Evolutionary conservation across 352 stramenopile species (phyloP).

Genomic region (Halophytophthora batemanensis): DNA sequence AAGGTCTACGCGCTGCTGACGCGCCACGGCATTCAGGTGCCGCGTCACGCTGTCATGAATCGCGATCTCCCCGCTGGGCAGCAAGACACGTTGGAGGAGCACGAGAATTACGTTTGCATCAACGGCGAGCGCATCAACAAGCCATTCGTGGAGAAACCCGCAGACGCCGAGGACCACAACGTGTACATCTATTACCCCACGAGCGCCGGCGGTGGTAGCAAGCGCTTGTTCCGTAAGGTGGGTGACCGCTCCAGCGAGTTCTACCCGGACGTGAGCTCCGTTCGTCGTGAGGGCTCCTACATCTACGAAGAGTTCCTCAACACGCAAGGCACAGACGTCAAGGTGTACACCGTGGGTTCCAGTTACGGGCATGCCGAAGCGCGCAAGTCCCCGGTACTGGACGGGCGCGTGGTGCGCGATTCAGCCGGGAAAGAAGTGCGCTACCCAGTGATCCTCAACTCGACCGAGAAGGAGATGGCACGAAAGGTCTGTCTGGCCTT

Average conservation of each 20-base stretch:
- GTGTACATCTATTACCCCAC: constrained; percentile 99
- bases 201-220: constrained; percentile 96
- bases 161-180: constrained; percentile 99
- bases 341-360: constrained; percentile 98
- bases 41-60: constrained; percentile 94
- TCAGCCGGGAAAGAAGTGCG: constrained; percentile 97
- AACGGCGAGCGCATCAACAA: constrained; percentile 98
- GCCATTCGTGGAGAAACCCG: constrained; percentile 99
- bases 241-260: constrained; percentile 93
- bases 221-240: constrained; percentile 99
- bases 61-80: constrained; percentile 82
- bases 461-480: constrained; percentile 98
- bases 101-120: constrained; percentile 85
- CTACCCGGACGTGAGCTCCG: constrained; percentile 95
- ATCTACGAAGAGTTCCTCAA: constrained; percentile 99
- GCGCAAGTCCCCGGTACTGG: constrained; percentile 97
- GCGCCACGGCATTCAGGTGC: constrained; percentile 94
- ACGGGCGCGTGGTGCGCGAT: constrained; percentile 93
- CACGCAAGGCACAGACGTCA: constrained; percentile 99
- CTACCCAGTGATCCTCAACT: constrained; percentile 99
- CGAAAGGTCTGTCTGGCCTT: constrained; percentile 93
- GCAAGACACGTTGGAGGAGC: constrained; percentile 68
- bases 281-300: constrained; percentile 94
- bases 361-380: constrained; percentile 99
- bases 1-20: constrained; percentile 96